phyloP scores from a whole-genome alignment of 2,329 filamentous ascomycete genomes.

The Aspergillus clavatus region DNA sequence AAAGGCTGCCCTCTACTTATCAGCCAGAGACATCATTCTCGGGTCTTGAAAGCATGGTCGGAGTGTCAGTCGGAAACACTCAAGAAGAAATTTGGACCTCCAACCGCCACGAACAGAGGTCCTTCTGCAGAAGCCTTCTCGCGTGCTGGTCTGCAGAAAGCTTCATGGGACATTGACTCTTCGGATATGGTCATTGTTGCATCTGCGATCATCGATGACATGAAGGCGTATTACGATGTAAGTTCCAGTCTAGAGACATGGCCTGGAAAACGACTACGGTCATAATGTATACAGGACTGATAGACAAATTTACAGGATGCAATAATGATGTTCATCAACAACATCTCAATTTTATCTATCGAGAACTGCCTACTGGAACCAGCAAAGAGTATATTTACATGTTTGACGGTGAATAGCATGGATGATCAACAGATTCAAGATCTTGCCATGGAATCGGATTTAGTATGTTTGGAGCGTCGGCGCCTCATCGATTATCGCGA shows the following conservation, averaged over 20 bases:
- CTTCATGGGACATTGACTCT: conserved; percentile 1
- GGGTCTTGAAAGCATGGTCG: conserved; percentile 7
- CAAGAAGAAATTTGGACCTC: not conserved
- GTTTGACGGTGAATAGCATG: conserved; percentile 35
- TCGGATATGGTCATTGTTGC: conserved; percentile 32
- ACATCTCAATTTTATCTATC: conserved; percentile 46
- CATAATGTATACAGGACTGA: not conserved
- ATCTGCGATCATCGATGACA: conserved; percentile 42
- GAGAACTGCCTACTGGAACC: conserved; percentile 47
- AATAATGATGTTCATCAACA: conserved; percentile 45
- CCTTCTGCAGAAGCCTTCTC: not conserved
- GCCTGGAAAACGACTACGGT: too few relatives aligned
- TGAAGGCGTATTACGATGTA: conserved; percentile 30
- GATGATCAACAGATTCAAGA: conserved; percentile 23
- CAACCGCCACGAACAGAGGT: not conserved
- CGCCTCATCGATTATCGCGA: conserved; percentile 14
- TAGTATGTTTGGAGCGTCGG: conserved; percentile 12
- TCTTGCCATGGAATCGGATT: conserved; percentile 38
- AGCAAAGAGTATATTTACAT: conserved; percentile 41
- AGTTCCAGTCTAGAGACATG: too few relatives aligned
- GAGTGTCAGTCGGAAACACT: conserved; percentile 8
- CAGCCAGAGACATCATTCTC: conserved; percentile 8
- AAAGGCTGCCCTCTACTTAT: conserved; percentile 22
- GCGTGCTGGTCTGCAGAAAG: not conserved
- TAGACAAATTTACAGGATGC: conserved; percentile 20